A percentile compares a stretch with the other conserved stretches of the same genome.
phyloP scores from a whole-genome alignment of 441 rosid species.

The Macaranga tanarius region DNA sequence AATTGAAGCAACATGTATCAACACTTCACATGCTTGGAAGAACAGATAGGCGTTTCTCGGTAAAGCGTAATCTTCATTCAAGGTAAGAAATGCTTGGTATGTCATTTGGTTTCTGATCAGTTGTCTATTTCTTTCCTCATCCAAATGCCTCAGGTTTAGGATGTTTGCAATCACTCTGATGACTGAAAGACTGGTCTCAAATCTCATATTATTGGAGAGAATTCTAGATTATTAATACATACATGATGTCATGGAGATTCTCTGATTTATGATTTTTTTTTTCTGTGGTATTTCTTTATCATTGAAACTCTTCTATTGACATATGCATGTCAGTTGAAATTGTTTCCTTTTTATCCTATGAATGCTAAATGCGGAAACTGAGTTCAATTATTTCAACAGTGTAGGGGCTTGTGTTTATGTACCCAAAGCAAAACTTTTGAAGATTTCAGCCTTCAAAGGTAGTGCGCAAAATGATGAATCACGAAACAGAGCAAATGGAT shows the following conservation, averaged over 20 bases:
- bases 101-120: background rate
- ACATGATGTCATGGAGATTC: background rate
- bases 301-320: background rate
- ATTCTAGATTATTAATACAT: background rate
- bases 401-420: conserved; percentile 46
- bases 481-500: conserved; percentile 51
- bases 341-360: background rate
- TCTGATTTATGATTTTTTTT: background rate
- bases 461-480: conserved; percentile 60
- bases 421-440: conserved; percentile 50
- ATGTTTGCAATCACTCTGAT: background rate
- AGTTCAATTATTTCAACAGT: conserved; percentile 50
- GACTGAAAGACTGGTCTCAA: background rate
- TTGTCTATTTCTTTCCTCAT: background rate
- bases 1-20: conserved; percentile 42
- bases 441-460: conserved; percentile 77
- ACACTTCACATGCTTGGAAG: conserved; percentile 47
- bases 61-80: conserved; percentile 42
- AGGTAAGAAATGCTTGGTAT: conserved; percentile 42
- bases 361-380: conserved; percentile 20
- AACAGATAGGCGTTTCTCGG: conserved; percentile 41
- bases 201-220: background rate
- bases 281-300: background rate
- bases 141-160: conserved; percentile 8
- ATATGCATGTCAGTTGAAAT: conserved; percentile 12